Conservation (phyloP, 768 basidiomycete species). For the Agaricus sinodeliciosus region DNA sequence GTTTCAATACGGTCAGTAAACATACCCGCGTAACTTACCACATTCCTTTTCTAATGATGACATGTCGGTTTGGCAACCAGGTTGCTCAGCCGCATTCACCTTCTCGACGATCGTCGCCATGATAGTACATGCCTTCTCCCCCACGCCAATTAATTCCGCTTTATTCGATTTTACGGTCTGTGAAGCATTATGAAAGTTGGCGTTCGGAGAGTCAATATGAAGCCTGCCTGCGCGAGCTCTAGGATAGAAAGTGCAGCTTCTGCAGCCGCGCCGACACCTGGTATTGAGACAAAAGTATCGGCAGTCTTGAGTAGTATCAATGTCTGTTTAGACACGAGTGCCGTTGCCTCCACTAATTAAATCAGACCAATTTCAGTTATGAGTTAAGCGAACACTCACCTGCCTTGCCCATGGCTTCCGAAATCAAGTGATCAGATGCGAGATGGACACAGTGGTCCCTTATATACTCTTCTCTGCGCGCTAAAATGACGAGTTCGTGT, state of each 20-base stretch:
- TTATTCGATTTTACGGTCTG: constrained; percentile 4
- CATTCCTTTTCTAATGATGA: not conserved
- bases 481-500: too few species aligned
- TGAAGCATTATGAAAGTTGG: not conserved
- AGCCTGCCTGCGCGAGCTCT: not conserved
- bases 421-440: too few species aligned
- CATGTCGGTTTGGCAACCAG: not conserved
- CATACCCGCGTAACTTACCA: not conserved
- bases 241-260: not conserved
- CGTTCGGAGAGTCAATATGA: not conserved
- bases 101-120: not conserved
- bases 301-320: not conserved
- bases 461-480: too few species aligned
- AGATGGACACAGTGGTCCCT: too few species aligned
- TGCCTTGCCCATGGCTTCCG: too few species aligned
- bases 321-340: too few species aligned
- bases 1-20: not conserved
- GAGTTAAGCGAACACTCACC: too few species aligned
- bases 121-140: constrained; percentile 2
- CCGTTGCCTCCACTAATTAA: too few species aligned
- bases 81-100: not conserved
- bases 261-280: constrained; percentile 4
- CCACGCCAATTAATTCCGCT: not conserved
- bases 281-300: not conserved
- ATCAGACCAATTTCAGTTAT: too few species aligned